Evolutionary conservation across 352 stramenopile species (phyloP), one percentile per base, ranked within the genome.

Genomic region (Thalassiosira mediterranea): DNA sequence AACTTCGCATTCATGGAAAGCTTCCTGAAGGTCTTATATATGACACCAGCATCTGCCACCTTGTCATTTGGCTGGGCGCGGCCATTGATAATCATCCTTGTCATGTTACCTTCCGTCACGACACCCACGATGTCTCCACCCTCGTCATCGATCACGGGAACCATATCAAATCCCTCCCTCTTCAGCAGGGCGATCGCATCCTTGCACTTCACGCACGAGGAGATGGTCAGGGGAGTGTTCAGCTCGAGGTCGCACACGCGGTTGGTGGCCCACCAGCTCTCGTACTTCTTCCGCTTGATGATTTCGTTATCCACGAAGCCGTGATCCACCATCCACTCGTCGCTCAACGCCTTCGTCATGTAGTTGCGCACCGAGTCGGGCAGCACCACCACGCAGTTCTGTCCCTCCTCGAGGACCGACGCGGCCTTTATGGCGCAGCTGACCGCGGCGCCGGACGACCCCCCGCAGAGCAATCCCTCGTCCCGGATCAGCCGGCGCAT

Each of bases 301-400:
- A 93, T 59, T 48, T 89, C 70, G 51, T 85, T 66, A 58, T 94
- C 88, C 4, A 91, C 72, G 66, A 94, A 93, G 2, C 78, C 81
- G 59, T 94, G 67, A 76, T 95, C 88, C 23, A 87, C 81, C 89
- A 95, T 94, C 96, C 96, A 98, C 82, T 98, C 93, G 84, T 98
- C 95, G 54, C 88, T 96, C 25, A 98, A 75, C 66, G 97, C 97
- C 89, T 98, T 98, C 81, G 94, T 97, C 95, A 98, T 98, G 94
- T 98, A 98, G 88, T 98, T 98, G 44, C 96, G 89, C 28, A 97
- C 96, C 53, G 92, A 97, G 86, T 98, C 96, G 0, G 96, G 95
- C 13, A 98, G 84, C 49, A 98, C 91, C 3, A 98, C 95, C 4
- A 98, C 96, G 74, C 94, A 97, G 31, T 93, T 90, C 76, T 98